Percentiles rank a stretch among this genome's conserved stretches.
Conservation (phyloP, 2,329 filamentous ascomycete species). For the Xylaria sp. region DNA sequence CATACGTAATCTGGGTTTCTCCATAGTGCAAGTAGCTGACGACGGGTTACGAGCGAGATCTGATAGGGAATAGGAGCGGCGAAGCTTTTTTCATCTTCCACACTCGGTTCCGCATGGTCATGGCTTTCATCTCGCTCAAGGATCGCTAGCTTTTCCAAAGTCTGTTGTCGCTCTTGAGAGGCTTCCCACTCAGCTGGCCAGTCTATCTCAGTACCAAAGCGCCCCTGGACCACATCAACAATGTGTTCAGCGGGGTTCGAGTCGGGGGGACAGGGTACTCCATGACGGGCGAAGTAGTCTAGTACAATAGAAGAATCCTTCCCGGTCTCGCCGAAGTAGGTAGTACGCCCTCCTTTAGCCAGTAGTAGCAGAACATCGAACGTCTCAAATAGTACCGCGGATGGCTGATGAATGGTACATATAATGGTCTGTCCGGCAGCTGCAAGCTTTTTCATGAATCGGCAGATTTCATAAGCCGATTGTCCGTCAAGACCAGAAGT, state of each 20-base stretch:
- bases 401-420: conserved; percentile 71
- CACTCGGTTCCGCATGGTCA: conserved; percentile 50
- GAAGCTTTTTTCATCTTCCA: conserved; percentile 68
- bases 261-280: conserved; percentile 58
- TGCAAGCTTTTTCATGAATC: conserved; percentile 70
- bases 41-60: conserved; percentile 63
- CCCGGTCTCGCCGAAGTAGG: conserved; percentile 1
- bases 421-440: conserved; percentile 69
- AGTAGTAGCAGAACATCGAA: conserved; percentile 68
- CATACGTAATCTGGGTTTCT: conserved; percentile 71
- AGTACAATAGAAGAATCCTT: neutral
- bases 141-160: conserved; percentile 49
- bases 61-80: conserved; percentile 69
- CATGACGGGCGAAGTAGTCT: conserved; percentile 64
- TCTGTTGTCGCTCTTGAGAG: conserved; percentile 59
- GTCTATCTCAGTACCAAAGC: conserved; percentile 71
- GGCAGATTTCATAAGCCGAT: conserved; percentile 70
- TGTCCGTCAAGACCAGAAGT: conserved; percentile 68
- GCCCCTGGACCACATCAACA: conserved; percentile 56
- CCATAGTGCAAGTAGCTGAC: conserved; percentile 73
- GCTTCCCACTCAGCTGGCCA: conserved; percentile 71
- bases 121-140: conserved; percentile 60
- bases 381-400: conserved; percentile 64
- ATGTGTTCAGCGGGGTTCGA: conserved; percentile 67
- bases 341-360: conserved; percentile 57